phyloP scores from a whole-genome alignment of 768 basidiomycete genomes.

The Mycena maculata region DNA sequence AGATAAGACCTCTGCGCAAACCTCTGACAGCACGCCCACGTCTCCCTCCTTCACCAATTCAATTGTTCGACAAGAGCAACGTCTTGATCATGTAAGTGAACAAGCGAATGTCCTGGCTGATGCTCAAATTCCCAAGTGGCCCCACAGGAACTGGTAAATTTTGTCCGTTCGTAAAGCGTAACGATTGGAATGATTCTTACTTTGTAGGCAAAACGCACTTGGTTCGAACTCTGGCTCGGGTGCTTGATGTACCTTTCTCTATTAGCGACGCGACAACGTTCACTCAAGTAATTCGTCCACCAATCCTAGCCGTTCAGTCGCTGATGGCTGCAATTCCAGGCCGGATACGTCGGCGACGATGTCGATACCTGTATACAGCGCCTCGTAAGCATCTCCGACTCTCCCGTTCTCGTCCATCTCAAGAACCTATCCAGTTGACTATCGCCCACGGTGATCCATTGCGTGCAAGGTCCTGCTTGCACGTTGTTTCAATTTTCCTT shows the following conservation, averaged over 20 bases:
- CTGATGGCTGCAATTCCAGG: constrained; percentile 51
- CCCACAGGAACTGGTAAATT: constrained; percentile 85
- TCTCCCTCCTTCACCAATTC: constrained; percentile 57
- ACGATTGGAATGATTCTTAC: constrained; percentile 14
- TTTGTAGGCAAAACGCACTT: constrained; percentile 86
- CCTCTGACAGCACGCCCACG: constrained; percentile 49
- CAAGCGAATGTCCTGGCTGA: not conserved
- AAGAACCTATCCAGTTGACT: constrained; percentile 70
- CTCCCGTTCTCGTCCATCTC: not conserved
- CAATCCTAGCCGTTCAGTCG: constrained; percentile 1
- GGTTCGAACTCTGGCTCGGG: constrained; percentile 90
- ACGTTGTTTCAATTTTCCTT: not conserved
- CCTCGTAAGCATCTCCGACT: constrained; percentile 60
- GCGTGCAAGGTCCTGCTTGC: constrained; percentile 74
- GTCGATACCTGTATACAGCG: constrained; percentile 93
- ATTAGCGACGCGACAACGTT: constrained; percentile 94
- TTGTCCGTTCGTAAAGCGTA: not conserved
- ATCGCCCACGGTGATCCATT: constrained; percentile 90
- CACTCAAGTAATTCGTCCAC: constrained; percentile 71
- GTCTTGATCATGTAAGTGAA: constrained; percentile 84
- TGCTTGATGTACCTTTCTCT: constrained; percentile 95
- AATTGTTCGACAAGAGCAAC: constrained; percentile 94
- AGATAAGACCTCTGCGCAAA: constrained; percentile 69
- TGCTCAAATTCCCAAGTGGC: constrained; percentile 58
- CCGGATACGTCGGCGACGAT: constrained; percentile 95